phyloP scores from a whole-genome alignment of 345 rosid genomes.

The Eucalyptus cladocalyx region DNA sequence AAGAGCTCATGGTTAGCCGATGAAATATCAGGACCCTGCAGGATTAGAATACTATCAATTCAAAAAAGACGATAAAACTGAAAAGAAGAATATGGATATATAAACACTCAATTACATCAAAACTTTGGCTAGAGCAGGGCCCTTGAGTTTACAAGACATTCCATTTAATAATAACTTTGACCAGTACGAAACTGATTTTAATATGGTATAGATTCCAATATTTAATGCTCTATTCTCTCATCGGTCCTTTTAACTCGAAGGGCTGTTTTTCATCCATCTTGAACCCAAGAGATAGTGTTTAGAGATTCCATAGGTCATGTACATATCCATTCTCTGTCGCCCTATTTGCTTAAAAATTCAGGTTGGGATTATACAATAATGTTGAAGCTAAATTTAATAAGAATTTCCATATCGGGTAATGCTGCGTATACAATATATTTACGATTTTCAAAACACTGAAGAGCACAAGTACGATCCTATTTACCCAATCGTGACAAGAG shows the following conservation, averaged over 20 bases:
- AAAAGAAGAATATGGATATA: not conserved
- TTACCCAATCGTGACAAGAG: conserved; percentile 7
- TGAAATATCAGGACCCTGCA: conserved; percentile 59
- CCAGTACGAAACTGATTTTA: not conserved
- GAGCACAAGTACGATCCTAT: not conserved
- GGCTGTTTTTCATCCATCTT: not conserved
- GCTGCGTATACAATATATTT: not conserved
- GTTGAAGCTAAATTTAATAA: not conserved
- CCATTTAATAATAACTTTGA: not conserved
- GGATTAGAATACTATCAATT: not conserved
- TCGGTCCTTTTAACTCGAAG: not conserved
- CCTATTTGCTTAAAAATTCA: no score
- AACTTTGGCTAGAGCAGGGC: not conserved
- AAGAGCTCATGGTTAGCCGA: conserved; percentile 20
- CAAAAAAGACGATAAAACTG: not conserved
- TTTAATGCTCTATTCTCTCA: not conserved
- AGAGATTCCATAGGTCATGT: not conserved
- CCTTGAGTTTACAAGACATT: not conserved
- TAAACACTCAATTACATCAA: no score
- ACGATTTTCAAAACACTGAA: not conserved
- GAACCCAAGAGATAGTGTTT: not conserved
- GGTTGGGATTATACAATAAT: no score
- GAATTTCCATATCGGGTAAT: not conserved
- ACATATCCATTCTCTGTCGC: no score
- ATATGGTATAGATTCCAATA: not conserved